Evolutionary conservation across 2,329 filamentous ascomycete genomes (phyloP), one percentile per base, ranked within the genome.

Genomic region (Cladosporium phlei): DNA sequence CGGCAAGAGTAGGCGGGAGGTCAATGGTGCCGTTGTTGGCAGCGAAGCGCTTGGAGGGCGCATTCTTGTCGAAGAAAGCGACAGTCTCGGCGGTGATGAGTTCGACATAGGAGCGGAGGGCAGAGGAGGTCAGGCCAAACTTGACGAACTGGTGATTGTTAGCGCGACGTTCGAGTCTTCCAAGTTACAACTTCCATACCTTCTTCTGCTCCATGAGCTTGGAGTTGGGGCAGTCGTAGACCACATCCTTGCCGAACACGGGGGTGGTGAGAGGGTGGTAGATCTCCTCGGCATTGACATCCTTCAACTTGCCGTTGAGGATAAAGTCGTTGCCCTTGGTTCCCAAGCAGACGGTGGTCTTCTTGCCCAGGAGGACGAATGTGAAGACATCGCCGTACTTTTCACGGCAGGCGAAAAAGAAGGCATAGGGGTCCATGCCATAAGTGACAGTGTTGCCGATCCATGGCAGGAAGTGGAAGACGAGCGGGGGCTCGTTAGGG

Each of bases 191-290:
- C n/a, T 44, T 42, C n/a, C 69, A 52, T 66, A 89, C 86, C 80
- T 91, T 93, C 75, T 95, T 95, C 75, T 95, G 88, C 72, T 95
- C 88, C 88, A 95, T 94, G 62, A 95, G 78, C 70, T 94, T 94
- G 49, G 87, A 76, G 65, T 94, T 94, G 32, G 88, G 87, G 69
- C 88, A 93, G 66, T 94, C 88, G 64, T 94, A 95, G 45, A 94
- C 86, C 20, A 95, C 88, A 69, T 90, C 84, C 59, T 80, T 82
- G 56, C 88, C 88, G 63, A 95, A 95, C 3, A 83, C 79, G 34
- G 79, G 79, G 5, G 78, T 81, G 19, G 76, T 80, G 48, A 95
- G 75, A 47, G 86, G 84, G 46, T 80, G 84, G 70, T 95, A 95
- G 54, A 95, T 86, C 60, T 95, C 88, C 69, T 95, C 89, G 27